Percentiles rank a stretch among this genome's conserved stretches.
Conservation (phyloP, 2,329 filamentous ascomycete genomes). For the Xylariaceae sp. region DNA sequence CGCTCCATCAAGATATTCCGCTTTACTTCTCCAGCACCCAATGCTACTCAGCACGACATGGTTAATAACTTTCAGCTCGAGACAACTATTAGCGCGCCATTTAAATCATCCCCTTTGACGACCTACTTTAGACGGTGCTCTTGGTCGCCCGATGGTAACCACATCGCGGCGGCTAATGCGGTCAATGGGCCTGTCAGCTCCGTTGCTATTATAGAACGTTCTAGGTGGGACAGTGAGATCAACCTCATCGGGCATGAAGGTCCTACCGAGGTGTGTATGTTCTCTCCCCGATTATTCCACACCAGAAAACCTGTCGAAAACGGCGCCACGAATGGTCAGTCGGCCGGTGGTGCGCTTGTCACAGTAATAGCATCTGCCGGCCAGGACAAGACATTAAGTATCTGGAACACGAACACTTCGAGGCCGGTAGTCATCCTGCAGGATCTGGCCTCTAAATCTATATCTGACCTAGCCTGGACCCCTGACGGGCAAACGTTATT, state of each 20-base stretch:
- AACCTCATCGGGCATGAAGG: conserved; percentile 97
- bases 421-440: conserved; percentile 89
- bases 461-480: conserved; percentile 93
- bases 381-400: conserved; percentile 92
- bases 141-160: conserved; percentile 96
- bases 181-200: conserved; percentile 97
- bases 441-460: conserved; percentile 87
- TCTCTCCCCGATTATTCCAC: conserved; percentile 89
- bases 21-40: conserved; percentile 88
- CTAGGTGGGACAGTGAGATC: conserved; percentile 94
- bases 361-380: conserved; percentile 97
- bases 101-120: conserved; percentile 89
- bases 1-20: conserved; percentile 95
- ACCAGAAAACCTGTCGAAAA: conserved; percentile 68
- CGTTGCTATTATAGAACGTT: conserved; percentile 92
- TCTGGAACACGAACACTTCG: conserved; percentile 97
- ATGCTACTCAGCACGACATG: conserved; percentile 93
- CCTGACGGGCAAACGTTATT: conserved; percentile 90
- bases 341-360: conserved; percentile 61
- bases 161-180: conserved; percentile 95
- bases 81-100: conserved; percentile 86
- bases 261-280: conserved; percentile 95
- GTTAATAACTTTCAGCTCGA: conserved; percentile 96
- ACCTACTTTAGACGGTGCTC: conserved; percentile 97
- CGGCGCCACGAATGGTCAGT: conserved; percentile 55